These are phyloP conservation scores for Herpetospermum pedunculosum DNA, from an alignment of 306 rosid species.

Conservation along the genomic window DNA sequence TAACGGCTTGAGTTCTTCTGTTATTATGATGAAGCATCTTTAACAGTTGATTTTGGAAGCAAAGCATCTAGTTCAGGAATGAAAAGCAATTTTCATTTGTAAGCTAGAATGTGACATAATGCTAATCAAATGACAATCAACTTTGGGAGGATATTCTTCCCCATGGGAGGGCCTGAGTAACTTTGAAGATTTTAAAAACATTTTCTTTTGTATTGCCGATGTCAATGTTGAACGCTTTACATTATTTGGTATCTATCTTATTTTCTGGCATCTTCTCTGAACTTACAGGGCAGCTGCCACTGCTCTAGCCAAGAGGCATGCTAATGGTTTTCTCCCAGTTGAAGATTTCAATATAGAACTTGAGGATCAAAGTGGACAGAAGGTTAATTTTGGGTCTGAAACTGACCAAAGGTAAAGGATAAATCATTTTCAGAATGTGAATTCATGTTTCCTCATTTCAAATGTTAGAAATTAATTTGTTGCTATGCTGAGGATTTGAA, in stretches of 20 bases:
- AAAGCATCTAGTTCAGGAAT: not conserved
- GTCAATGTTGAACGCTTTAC: not conserved
- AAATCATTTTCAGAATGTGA: not conserved
- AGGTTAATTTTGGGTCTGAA: slow-evolving; percentile 61
- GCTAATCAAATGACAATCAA: not conserved
- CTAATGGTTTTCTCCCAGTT: slow-evolving; percentile 62
- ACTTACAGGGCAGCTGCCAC: slow-evolving; percentile 58
- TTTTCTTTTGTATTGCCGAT: not conserved
- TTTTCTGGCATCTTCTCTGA: slow-evolving; percentile 11
- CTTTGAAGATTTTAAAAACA: not conserved
- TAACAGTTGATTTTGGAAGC: not conserved
- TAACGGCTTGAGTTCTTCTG: not conserved
- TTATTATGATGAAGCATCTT: not conserved
- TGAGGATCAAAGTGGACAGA: slow-evolving; percentile 85
- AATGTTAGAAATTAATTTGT: not conserved
- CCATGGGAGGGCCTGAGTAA: not conserved
- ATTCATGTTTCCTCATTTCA: slow-evolving; percentile 12
- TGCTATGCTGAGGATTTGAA: not conserved
- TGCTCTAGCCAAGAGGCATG: slow-evolving; percentile 56
- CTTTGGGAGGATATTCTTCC: not conserved
- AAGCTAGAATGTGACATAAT: not conserved
- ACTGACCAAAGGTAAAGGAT: slow-evolving; percentile 63
- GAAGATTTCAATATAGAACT: slow-evolving; percentile 74
- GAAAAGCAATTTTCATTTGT: not conserved
- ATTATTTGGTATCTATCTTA: not conserved